A percentile compares a stretch with the other conserved stretches of the same genome.
These are phyloP conservation scores for Claviceps sp. DNA, from an alignment of 2,329 filamentous ascomycete species.

Conservation along the genomic window DNA sequence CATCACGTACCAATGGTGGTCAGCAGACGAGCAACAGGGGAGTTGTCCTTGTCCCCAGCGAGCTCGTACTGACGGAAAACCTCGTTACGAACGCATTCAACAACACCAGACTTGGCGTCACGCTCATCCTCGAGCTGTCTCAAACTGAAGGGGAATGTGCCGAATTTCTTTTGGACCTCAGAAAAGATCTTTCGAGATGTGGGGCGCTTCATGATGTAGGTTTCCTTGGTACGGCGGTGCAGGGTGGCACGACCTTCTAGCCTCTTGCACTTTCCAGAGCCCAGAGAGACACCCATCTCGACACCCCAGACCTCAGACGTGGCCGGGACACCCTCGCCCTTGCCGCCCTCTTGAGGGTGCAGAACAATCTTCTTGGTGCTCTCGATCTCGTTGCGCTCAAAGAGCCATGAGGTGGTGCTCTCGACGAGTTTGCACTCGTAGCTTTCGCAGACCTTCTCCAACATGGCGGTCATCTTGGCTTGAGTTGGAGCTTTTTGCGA, in stretches of 20 bases:
- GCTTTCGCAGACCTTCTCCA: conserved; percentile 83
- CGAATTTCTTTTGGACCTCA: conserved; percentile 94
- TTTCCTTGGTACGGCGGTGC: conserved; percentile 83
- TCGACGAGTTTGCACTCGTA: conserved; percentile 91
- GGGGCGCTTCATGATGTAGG: conserved; percentile 85
- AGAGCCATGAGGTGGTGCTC: conserved; percentile 95
- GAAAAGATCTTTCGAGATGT: conserved; percentile 86
- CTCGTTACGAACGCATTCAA: conserved; percentile 88
- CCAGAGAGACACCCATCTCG: conserved; percentile 84
- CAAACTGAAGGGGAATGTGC: conserved; percentile 94
- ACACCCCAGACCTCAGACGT: conserved; percentile 95
- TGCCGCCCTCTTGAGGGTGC: conserved; percentile 70
- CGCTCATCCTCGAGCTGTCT: conserved; percentile 95
- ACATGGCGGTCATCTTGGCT: conserved; percentile 68
- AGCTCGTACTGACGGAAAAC: conserved; percentile 95
- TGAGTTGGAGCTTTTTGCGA: conserved; percentile 74
- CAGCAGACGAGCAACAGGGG: conserved; percentile 73
- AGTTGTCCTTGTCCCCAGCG: conserved; percentile 81
- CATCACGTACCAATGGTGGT: conserved; percentile 74
- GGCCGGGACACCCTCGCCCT: conserved; percentile 81
- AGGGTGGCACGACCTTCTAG: conserved; percentile 80
- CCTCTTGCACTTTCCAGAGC: conserved; percentile 88
- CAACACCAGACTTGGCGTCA: conserved; percentile 85
- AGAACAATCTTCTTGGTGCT: conserved; percentile 96
- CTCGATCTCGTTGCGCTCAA: conserved; percentile 96